phyloP scores from a whole-genome alignment of 345 rosid species.

The Heritiera littoralis region DNA sequence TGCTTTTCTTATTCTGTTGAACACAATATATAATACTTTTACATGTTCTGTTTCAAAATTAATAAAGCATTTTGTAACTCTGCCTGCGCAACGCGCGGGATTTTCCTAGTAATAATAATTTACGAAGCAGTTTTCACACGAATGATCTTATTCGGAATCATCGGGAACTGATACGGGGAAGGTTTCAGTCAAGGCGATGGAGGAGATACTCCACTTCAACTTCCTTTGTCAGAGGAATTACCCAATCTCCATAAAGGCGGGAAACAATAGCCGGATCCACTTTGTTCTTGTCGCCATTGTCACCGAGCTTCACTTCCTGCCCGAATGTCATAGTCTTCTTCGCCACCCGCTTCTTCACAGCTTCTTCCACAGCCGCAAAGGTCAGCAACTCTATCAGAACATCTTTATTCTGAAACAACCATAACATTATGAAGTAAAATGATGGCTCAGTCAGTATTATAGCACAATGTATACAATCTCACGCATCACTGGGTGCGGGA shows the following conservation, averaged over 20 bases:
- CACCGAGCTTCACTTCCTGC: constrained; percentile 49
- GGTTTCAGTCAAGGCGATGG: constrained; percentile 62
- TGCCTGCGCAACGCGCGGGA: too few relatives aligned
- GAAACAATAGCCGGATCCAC: constrained; percentile 65
- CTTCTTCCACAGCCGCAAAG: constrained; percentile 62
- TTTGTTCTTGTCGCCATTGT: constrained; percentile 36
- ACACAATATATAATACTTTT: too few relatives aligned
- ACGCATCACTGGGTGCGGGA: too few relatives aligned
- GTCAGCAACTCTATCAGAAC: constrained; percentile 75
- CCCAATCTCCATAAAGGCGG: constrained; percentile 77
- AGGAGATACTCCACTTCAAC: constrained; percentile 88
- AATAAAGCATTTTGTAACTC: too few relatives aligned
- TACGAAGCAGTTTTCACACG: not conserved
- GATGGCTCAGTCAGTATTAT: too few relatives aligned
- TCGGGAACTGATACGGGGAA: not conserved
- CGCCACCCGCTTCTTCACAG: constrained; percentile 78
- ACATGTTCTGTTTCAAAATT: too few relatives aligned
- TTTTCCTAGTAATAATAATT: too few relatives aligned
- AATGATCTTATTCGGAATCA: constrained; percentile 10
- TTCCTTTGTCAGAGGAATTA: constrained; percentile 76
- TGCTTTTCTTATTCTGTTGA: too few relatives aligned
- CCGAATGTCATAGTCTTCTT: constrained; percentile 76
- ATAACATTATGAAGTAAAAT: not conserved
- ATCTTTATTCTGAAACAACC: constrained; percentile 54
- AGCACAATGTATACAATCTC: too few relatives aligned